These are phyloP conservation scores for Rhodamnia argentea DNA, from an alignment of 345 rosid species.

Conservation along the genomic window DNA sequence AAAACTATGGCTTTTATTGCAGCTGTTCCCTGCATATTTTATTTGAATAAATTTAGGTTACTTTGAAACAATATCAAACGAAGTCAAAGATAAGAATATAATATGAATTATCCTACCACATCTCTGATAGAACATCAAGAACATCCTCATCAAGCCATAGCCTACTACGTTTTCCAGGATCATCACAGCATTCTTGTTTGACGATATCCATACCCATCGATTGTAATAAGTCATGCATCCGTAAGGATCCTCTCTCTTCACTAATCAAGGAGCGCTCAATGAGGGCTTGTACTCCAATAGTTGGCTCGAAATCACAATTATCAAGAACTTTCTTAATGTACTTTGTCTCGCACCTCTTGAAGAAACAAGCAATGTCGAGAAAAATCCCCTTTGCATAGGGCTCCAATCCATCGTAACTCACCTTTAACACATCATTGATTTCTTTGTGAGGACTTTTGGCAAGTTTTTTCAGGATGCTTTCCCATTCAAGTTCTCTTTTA, in stretches of 20 bases:
- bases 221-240: not conserved
- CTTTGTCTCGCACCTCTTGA: not conserved
- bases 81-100: not conserved
- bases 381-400: not conserved
- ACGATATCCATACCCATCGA: constrained; percentile 1
- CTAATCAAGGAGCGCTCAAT: not conserved
- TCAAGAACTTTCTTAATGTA: not conserved
- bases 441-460: not conserved
- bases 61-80: too few relatives aligned
- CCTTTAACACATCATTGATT: not conserved
- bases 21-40: not conserved
- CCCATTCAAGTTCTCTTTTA: too few relatives aligned
- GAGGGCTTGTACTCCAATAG: not conserved
- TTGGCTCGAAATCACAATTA: not conserved
- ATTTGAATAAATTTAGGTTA: not conserved
- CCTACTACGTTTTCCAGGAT: not conserved
- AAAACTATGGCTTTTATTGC: not conserved
- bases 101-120: not conserved
- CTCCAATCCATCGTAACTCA: constrained; percentile 2
- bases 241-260: not conserved
- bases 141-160: not conserved
- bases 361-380: constrained; percentile 9
- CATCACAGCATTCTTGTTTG: not conserved
- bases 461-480: not conserved
- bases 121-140: too few relatives aligned